phyloP scores from a whole-genome alignment of 2,329 filamentous ascomycete genomes.

The Colletotrichum echinochloae region DNA sequence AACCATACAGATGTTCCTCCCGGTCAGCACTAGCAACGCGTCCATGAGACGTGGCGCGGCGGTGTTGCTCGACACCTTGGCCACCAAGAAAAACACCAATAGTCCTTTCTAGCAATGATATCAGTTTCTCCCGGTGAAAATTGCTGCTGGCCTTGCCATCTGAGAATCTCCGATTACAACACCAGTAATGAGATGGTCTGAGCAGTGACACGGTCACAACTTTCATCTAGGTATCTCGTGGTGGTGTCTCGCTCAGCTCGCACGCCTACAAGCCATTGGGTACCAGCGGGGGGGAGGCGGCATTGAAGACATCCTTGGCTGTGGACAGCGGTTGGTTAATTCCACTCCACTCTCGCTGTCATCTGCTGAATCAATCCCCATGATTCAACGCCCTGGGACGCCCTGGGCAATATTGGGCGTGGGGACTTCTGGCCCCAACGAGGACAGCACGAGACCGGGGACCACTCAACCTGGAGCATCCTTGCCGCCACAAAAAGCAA shows the following conservation, averaged over 20 bases:
- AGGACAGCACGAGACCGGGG: background rate
- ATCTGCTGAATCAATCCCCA: too few species aligned
- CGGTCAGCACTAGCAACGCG: slow-evolving; percentile 26
- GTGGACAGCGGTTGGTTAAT: too few species aligned
- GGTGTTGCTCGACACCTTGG: background rate
- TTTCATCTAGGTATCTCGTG: too few species aligned
- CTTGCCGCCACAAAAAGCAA: background rate
- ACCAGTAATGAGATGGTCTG: background rate
- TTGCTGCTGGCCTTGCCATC: too few species aligned
- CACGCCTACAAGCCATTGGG: background rate
- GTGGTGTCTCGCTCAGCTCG: too few species aligned
- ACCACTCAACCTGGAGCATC: slow-evolving; percentile 16
- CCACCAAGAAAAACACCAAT: background rate
- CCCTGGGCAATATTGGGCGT: slow-evolving; percentile 13
- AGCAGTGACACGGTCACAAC: background rate
- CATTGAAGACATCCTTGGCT: too few species aligned
- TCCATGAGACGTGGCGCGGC: slow-evolving; percentile 3
- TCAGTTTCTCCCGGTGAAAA: background rate
- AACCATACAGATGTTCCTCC: background rate
- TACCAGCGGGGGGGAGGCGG: too few species aligned
- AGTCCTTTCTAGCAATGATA: background rate
- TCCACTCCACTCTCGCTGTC: too few species aligned
- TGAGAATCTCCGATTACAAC: background rate
- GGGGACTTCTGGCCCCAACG: slow-evolving; percentile 13
- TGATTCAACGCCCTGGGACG: background rate